These are phyloP conservation scores for Fraxinus excelsior DNA, from an alignment of 257 asterid genomes.

Conservation along the genomic window DNA sequence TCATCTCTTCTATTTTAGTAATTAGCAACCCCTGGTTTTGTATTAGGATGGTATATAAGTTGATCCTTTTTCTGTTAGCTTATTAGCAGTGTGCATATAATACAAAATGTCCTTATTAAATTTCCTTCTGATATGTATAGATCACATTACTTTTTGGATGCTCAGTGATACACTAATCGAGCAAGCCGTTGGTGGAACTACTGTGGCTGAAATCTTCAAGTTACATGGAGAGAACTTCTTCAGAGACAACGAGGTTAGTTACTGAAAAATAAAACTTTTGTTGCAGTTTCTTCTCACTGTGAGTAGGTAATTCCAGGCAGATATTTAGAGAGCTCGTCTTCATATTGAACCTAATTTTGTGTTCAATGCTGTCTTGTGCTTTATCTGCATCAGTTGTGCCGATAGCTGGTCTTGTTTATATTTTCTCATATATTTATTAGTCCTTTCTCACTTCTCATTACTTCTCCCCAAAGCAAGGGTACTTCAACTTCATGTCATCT, in stretches of 20 bases:
- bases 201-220: conserved; percentile 79
- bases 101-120: background rate
- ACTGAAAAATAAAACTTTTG: background rate
- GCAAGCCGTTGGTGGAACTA: conserved; percentile 62
- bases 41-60: background rate
- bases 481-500: background rate
- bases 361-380: background rate
- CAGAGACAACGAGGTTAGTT: conserved; percentile 75
- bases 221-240: conserved; percentile 70
- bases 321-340: background rate
- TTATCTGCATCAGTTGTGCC: background rate
- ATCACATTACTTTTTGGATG: conserved; percentile 28
- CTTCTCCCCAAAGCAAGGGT: background rate
- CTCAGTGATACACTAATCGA: conserved; percentile 72
- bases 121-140: background rate
- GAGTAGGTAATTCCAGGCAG: background rate
- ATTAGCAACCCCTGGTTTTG: conserved; percentile 7
- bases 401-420: background rate
- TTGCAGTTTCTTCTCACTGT: background rate
- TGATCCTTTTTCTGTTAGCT: conserved; percentile 11
- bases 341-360: background rate
- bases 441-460: background rate
- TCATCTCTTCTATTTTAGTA: conserved; percentile 16
- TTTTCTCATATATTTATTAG: background rate
- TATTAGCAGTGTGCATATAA: background rate